Evolutionary conservation across 1,139 yeast genomes (phyloP).

Genomic region (Yamadazyma mexicana): DNA sequence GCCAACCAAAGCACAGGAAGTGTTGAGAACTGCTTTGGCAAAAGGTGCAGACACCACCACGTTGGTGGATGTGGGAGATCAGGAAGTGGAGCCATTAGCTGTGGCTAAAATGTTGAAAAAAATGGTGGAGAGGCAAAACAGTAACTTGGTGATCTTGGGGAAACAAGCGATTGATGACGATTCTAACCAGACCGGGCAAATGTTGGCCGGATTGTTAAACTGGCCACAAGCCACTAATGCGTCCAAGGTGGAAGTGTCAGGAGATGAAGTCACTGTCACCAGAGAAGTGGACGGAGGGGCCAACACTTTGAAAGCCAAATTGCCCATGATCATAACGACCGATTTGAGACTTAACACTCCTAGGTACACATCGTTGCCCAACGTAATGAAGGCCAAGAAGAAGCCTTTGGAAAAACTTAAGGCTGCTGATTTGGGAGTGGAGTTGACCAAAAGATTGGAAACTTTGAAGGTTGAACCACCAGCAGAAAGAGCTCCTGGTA

Average conservation of each 20-base stretch:
- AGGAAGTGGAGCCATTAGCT: slow-evolving; percentile 79
- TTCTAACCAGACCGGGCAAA: slow-evolving; percentile 95
- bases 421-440: slow-evolving; percentile 71
- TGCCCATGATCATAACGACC: slow-evolving; percentile 87
- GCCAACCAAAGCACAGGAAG: slow-evolving; percentile 81
- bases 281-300: slow-evolving; percentile 96
- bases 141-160: slow-evolving; percentile 84
- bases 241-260: slow-evolving; percentile 72
- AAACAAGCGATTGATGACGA: slow-evolving; percentile 97
- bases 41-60: slow-evolving; percentile 92
- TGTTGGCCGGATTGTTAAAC: slow-evolving; percentile 87
- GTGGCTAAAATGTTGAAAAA: slow-evolving; percentile 83
- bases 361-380: slow-evolving; percentile 89
- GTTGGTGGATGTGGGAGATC: slow-evolving; percentile 74
- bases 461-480: slow-evolving; percentile 82
- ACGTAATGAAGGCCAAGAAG: slow-evolving; percentile 97
- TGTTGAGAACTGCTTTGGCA: slow-evolving; percentile 86
- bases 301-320: slow-evolving; percentile 72
- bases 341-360: slow-evolving; percentile 94
- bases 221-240: slow-evolving; percentile 99
- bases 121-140: slow-evolving; percentile 66
- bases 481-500: slow-evolving; percentile 76
- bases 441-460: slow-evolving; percentile 63
- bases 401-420: slow-evolving; percentile 79
- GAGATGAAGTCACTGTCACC: slow-evolving; percentile 68